These are phyloP conservation scores for Sclerotiophoma versabilis DNA, from an alignment of 2,329 filamentous ascomycete genomes.

Conservation along the genomic window DNA sequence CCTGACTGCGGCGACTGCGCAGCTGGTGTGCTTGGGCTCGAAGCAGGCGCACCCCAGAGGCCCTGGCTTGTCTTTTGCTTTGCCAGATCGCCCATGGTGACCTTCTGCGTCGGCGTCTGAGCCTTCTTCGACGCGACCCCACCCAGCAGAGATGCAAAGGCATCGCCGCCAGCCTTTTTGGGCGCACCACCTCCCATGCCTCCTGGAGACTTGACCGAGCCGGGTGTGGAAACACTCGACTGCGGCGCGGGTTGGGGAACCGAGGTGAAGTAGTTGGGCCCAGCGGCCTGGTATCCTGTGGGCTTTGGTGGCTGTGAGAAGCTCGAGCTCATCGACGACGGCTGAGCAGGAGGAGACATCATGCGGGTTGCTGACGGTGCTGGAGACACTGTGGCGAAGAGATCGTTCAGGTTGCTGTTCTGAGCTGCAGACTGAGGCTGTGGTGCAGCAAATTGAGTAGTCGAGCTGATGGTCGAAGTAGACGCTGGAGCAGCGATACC, in stretches of 20 bases:
- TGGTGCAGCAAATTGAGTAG: conserved; percentile 78
- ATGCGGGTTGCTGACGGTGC: conserved; percentile 63
- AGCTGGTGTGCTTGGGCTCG: conserved; percentile 41
- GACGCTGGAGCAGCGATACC: conserved; percentile 57
- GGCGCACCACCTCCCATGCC: conserved; percentile 48
- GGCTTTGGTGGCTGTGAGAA: conserved; percentile 62
- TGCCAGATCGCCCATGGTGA: conserved; percentile 91
- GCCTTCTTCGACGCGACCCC: conserved; percentile 79
- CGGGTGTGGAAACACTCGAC: conserved; percentile 50
- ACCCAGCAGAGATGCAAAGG: conserved; percentile 87
- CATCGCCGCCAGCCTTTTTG: conserved; percentile 72
- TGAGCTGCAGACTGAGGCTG: conserved; percentile 86
- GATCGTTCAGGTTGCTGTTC: conserved; percentile 78
- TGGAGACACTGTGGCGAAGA: conserved; percentile 84
- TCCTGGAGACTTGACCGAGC: conserved; percentile 49
- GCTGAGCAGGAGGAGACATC: conserved; percentile 54
- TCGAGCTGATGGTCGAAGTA: conserved; percentile 58
- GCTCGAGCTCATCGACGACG: conserved; percentile 45
- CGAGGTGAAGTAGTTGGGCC: conserved; percentile 95
- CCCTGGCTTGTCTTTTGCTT: conserved; percentile 96
- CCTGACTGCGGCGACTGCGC: conserved; percentile 36
- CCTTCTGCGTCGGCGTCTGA: conserved; percentile 64
- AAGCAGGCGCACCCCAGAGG: conserved; percentile 82
- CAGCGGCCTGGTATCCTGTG: conserved; percentile 73
- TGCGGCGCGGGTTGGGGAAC: conserved; percentile 58